Evolutionary conservation across 495 filamentous ascomycete genomes (phyloP).

Genomic region (Geoglossum glabrum): DNA sequence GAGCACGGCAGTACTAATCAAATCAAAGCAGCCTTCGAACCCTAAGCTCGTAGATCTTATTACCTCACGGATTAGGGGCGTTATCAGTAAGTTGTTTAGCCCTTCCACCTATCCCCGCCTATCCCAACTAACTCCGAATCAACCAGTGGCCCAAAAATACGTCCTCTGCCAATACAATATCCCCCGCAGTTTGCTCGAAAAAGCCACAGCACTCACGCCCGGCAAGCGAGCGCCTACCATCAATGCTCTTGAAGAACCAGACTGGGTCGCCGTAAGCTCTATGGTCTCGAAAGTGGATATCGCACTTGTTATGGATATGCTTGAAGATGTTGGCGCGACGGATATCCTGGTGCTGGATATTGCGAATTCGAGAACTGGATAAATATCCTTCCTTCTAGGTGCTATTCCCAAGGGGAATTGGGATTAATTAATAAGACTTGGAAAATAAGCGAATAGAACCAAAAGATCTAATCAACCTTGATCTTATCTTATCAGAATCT

Average conservation of each 20-base stretch:
- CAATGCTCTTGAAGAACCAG: slow-evolving; percentile 64
- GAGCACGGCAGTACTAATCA: slow-evolving; percentile 74
- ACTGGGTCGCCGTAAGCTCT: slow-evolving; percentile 79
- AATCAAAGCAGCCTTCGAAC: slow-evolving; percentile 71
- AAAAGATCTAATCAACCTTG: too few species aligned
- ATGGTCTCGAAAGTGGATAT: slow-evolving; percentile 90
- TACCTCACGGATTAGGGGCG: slow-evolving; percentile 62
- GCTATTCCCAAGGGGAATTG: too few species aligned
- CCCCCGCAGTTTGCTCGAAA: slow-evolving; percentile 38
- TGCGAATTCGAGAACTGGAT: slow-evolving; percentile 54
- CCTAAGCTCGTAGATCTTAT: slow-evolving; percentile 60
- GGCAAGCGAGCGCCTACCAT: slow-evolving; percentile 89
- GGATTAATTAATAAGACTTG: too few species aligned
- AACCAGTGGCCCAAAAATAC: slow-evolving; percentile 65
- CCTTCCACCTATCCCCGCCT: not conserved
- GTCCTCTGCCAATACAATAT: slow-evolving; percentile 96
- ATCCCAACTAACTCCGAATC: slow-evolving; percentile 5
- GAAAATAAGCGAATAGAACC: too few species aligned
- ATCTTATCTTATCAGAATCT: too few species aligned
- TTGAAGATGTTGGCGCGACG: slow-evolving; percentile 57
- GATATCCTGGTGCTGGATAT: slow-evolving; percentile 83
- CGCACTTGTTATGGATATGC: slow-evolving; percentile 76
- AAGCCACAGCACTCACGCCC: slow-evolving; percentile 64
- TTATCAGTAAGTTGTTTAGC: slow-evolving; percentile 66
- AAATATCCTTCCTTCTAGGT: too few species aligned